Conservation (phyloP, 805 yeast species). For the Candida suzukii region DNA sequence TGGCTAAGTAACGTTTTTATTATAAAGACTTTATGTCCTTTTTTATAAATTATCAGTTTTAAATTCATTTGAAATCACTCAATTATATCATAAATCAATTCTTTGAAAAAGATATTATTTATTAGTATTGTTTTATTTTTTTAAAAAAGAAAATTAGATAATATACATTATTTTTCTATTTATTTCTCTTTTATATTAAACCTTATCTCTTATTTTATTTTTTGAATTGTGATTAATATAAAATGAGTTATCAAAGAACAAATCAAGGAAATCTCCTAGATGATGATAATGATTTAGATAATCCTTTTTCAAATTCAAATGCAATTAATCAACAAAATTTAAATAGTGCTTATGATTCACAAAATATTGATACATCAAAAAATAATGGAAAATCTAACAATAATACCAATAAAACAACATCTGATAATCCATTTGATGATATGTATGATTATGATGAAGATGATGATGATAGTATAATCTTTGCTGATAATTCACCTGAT, state of each 20-base stretch:
- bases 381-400: not conserved
- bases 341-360: constrained; percentile 13
- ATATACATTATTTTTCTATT: no score
- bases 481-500: constrained; percentile 11
- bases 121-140: no score
- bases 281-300: not conserved
- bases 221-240: no score
- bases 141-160: no score
- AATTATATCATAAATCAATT: no score
- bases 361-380: constrained; percentile 4
- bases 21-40: no score
- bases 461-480: constrained; percentile 8
- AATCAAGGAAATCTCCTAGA: not conserved
- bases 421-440: constrained; percentile 4
- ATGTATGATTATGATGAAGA: constrained; percentile 1
- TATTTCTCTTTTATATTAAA: no score
- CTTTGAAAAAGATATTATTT: no score
- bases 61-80: no score
- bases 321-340: constrained; percentile 2
- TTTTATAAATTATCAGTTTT: no score
- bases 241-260: not conserved
- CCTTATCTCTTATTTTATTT: no score
- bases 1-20: no score
- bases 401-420: not conserved
- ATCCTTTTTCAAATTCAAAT: constrained; percentile 2